Percentiles rank a stretch among this genome's conserved stretches.
These are phyloP conservation scores for Brasilioporus rufonigricans DNA, from an alignment of 768 basidiomycete species.

Conservation along the genomic window DNA sequence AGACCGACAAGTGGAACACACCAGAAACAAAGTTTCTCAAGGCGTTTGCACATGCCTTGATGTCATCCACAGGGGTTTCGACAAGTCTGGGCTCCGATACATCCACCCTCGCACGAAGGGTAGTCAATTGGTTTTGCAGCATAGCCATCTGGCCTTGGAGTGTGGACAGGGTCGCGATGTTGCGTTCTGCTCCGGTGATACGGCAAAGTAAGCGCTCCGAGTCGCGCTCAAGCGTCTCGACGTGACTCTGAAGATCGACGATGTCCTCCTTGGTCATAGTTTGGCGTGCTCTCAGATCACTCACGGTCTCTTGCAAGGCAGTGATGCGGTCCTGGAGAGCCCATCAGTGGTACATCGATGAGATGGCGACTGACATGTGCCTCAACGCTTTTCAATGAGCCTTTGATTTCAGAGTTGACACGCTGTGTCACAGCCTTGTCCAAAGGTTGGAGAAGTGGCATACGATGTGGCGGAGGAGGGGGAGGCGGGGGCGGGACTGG, in stretches of 20 bases:
- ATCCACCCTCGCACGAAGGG: constrained; percentile 22
- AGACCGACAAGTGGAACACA: constrained; percentile 20
- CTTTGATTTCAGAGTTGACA: constrained; percentile 22
- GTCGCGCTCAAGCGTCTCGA: constrained; percentile 39
- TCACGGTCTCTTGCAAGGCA: constrained; percentile 17
- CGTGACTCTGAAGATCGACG: constrained; percentile 33
- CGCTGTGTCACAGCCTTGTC: constrained; percentile 19
- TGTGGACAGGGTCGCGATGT: constrained; percentile 29
- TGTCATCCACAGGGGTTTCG: constrained; percentile 19
- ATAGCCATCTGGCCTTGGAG: constrained; percentile 24
- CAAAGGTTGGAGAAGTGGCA: constrained; percentile 14
- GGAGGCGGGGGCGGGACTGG: constrained; percentile 8
- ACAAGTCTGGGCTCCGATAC: constrained; percentile 1
- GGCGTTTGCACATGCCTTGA: constrained; percentile 32
- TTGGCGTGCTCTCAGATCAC: constrained; percentile 25
- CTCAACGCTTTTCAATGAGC: constrained; percentile 22
- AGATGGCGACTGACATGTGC: constrained; percentile 1
- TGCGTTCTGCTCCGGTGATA: constrained; percentile 28
- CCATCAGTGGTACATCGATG: background rate
- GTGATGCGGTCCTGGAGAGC: constrained; percentile 24
- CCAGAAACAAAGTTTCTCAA: constrained; percentile 43
- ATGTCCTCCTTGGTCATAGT: constrained; percentile 29
- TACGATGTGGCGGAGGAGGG: constrained; percentile 3
- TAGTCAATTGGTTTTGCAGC: constrained; percentile 20
- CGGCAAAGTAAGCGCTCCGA: constrained; percentile 30